Percentiles rank a stretch among this genome's conserved stretches.
Evolutionary conservation across 495 filamentous ascomycete genomes (phyloP).

Genomic region (Aspergillus nanangensis): DNA sequence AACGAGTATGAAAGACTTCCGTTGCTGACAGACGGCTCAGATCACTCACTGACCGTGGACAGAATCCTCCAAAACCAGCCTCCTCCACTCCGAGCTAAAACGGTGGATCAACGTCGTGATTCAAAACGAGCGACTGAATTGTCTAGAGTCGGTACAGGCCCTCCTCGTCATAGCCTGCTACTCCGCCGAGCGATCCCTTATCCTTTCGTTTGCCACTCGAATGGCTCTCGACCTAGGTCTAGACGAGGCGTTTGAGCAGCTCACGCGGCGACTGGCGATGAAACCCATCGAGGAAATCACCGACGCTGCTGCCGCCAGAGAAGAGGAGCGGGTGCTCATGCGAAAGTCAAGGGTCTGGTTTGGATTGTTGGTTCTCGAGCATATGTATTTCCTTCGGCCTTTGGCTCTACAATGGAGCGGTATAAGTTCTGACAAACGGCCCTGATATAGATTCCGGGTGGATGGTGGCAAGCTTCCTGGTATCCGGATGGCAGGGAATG

Average conservation of each 20-base stretch:
- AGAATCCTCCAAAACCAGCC: slow-evolving; percentile 30
- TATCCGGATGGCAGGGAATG: slow-evolving; percentile 32
- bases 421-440: background rate
- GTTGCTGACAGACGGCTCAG: background rate
- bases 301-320: slow-evolving; percentile 9
- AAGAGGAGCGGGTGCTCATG: slow-evolving; percentile 30
- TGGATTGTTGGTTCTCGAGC: slow-evolving; percentile 41
- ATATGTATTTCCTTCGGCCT: slow-evolving; percentile 28
- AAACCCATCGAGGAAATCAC: slow-evolving; percentile 19
- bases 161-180: slow-evolving; percentile 46
- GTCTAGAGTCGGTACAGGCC: slow-evolving; percentile 45
- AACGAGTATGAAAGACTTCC: slow-evolving; percentile 15
- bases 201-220: slow-evolving; percentile 42
- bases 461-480: slow-evolving; percentile 47
- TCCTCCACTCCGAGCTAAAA: slow-evolving; percentile 38
- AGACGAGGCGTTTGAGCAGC: slow-evolving; percentile 36
- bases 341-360: slow-evolving; percentile 41
- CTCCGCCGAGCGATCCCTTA: slow-evolving; percentile 40
- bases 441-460: slow-evolving; percentile 42
- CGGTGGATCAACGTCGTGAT: slow-evolving; percentile 42
- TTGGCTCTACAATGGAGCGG: background rate
- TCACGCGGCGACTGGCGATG: slow-evolving; percentile 27
- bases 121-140: slow-evolving; percentile 29
- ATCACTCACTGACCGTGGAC: slow-evolving; percentile 12
- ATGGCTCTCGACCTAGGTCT: slow-evolving; percentile 44